Percentiles rank a stretch among this genome's conserved stretches.
Conservation (phyloP, 768 basidiomycete genomes). For the Boletellus sp. region DNA sequence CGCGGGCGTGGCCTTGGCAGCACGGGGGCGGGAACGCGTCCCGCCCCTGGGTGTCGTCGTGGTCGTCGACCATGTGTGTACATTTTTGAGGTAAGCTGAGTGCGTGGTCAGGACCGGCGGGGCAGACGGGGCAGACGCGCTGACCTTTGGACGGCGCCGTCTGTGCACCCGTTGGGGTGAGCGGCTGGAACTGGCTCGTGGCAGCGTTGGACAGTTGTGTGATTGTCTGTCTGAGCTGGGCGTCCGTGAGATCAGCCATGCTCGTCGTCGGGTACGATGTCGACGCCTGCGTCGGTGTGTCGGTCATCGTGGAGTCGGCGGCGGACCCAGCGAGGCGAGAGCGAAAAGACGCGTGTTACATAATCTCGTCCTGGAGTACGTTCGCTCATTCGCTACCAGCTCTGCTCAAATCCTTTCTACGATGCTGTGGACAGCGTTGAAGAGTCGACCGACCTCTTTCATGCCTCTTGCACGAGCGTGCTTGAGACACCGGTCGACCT, state of each 20-base stretch:
- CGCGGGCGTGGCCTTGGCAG: conserved; percentile 38
- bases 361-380: conserved; percentile 13
- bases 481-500: conserved; percentile 17
- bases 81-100: conserved; percentile 62
- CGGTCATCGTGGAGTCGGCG: conserved; percentile 23
- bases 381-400: too few relatives aligned
- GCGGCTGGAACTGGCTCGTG: conserved; percentile 34
- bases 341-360: conserved; percentile 23
- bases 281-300: conserved; percentile 25
- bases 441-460: background rate
- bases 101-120: conserved; percentile 14
- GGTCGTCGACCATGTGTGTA: conserved; percentile 65
- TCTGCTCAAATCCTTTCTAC: background rate
- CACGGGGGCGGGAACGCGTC: conserved; percentile 40
- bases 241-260: conserved; percentile 51
- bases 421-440: conserved; percentile 23
- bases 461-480: conserved; percentile 3
- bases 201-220: conserved; percentile 46
- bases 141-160: conserved; percentile 29
- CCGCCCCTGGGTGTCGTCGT: conserved; percentile 44
- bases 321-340: background rate
- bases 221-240: conserved; percentile 61
- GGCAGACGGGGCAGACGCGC: background rate
- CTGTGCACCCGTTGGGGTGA: conserved; percentile 30
- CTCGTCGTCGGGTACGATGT: conserved; percentile 32